Percentiles rank a stretch among this genome's conserved stretches.
phyloP scores from a whole-genome alignment of 805 yeast genomes.

The Kockiozyma suomiensis region DNA sequence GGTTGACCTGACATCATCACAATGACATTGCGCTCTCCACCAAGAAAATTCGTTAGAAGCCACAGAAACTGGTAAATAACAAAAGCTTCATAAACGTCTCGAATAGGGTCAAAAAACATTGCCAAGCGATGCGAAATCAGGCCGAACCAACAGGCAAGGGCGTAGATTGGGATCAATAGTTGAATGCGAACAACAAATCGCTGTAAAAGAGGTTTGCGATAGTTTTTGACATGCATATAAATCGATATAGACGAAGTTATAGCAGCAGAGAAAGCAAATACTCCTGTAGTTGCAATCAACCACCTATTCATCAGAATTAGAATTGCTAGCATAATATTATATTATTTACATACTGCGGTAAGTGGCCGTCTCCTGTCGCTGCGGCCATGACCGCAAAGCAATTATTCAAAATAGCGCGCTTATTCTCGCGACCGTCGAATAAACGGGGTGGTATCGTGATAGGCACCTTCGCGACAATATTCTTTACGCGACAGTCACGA shows the following conservation, averaged over 20 bases:
- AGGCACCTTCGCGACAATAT: too few relatives aligned
- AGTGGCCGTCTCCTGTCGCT: constrained; percentile 5
- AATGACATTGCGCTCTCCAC: constrained; percentile 89
- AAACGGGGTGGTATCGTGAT: too few relatives aligned
- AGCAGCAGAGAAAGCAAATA: constrained; percentile 26
- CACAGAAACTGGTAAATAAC: constrained; percentile 92
- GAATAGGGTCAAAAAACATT: constrained; percentile 63
- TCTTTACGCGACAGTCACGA: too few relatives aligned
- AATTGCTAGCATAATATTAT: not conserved
- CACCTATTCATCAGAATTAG: constrained; percentile 8
- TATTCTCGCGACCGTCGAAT: too few relatives aligned
- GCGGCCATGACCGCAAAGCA: not conserved
- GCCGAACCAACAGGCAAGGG: constrained; percentile 35
- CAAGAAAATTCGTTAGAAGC: constrained; percentile 76
- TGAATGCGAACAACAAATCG: constrained; percentile 80
- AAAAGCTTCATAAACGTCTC: constrained; percentile 94
- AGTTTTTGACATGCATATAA: constrained; percentile 61
- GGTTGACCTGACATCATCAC: constrained; percentile 67
- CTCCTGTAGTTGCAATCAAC: constrained; percentile 20
- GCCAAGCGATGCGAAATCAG: constrained; percentile 51
- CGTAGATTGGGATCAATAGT: constrained; percentile 50
- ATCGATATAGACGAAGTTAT: constrained; percentile 45
- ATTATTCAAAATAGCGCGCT: too few relatives aligned
- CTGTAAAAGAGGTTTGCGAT: constrained; percentile 87
- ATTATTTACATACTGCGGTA: constrained; percentile 9